Evolutionary conservation across 805 yeast species (phyloP).

Genomic region (Lipomyces chichibuensis): DNA sequence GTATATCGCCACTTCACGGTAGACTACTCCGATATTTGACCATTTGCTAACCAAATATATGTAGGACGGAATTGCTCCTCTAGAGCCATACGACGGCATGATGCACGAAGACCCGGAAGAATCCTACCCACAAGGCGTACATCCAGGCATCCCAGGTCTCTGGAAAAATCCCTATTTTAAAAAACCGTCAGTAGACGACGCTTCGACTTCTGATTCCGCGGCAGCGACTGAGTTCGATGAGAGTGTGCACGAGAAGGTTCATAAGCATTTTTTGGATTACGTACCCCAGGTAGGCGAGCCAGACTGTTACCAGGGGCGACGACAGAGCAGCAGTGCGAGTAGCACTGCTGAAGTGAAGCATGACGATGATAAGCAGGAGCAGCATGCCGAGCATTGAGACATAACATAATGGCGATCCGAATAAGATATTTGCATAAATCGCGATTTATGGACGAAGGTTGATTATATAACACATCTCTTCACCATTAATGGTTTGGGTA

Average conservation of each 20-base stretch:
- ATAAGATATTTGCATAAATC: no score
- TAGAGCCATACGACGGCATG: slow-evolving; percentile 21
- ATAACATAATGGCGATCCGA: no score
- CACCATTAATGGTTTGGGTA: no score
- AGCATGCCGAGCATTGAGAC: not conserved
- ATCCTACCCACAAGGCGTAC: slow-evolving; percentile 25
- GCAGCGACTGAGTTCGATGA: slow-evolving; percentile 16
- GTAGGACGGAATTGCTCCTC: slow-evolving; percentile 23
- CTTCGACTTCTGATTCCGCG: not conserved
- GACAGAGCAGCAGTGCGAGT: not conserved
- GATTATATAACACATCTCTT: no score
- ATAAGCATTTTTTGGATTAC: slow-evolving; percentile 13
- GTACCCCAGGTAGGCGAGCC: slow-evolving; percentile 10
- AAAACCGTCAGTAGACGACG: not conserved
- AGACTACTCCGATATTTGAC: no score
- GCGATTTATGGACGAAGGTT: no score
- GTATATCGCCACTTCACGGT: no score
- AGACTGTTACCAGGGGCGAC: not conserved
- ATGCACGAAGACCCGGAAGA: slow-evolving; percentile 24
- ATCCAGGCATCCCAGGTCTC: slow-evolving; percentile 34
- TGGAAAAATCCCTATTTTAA: slow-evolving; percentile 35
- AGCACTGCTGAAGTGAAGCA: not conserved
- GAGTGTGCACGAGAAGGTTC: slow-evolving; percentile 18
- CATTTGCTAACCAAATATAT: no score
- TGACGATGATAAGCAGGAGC: not conserved